These are phyloP conservation scores for Ganoderma meredithae DNA, from an alignment of 1,284 basidiomycete genomes.

Conservation along the genomic window DNA sequence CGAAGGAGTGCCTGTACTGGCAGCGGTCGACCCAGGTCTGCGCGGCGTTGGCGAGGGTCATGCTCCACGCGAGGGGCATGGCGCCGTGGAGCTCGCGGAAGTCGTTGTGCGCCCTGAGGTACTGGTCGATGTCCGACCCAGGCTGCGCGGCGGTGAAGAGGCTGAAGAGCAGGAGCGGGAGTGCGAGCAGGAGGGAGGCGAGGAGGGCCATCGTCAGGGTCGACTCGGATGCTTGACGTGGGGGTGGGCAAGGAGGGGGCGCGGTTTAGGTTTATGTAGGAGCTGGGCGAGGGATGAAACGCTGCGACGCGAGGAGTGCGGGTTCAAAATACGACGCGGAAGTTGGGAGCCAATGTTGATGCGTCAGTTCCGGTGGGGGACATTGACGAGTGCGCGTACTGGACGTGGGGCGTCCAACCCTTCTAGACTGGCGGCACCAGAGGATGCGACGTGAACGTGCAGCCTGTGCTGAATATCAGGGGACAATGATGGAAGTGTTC, in stretches of 20 bases:
- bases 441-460: neutral
- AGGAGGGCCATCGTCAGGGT: conserved; percentile 50
- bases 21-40: conserved; percentile 72
- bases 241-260: no score
- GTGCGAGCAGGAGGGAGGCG: conserved; percentile 44
- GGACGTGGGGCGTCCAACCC: neutral
- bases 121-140: conserved; percentile 43
- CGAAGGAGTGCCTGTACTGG: conserved; percentile 68
- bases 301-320: neutral
- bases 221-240: no score
- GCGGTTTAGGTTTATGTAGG: no score
- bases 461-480: neutral
- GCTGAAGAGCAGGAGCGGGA: conserved; percentile 47
- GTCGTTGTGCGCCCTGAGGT: conserved; percentile 65
- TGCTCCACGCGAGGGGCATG: conserved; percentile 61
- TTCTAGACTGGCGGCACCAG: neutral
- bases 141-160: conserved; percentile 48
- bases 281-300: neutral
- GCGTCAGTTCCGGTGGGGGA: neutral
- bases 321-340: conserved; percentile 6
- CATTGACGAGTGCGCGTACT: conserved; percentile 15
- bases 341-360: conserved; percentile 1
- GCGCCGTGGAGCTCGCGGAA: conserved; percentile 69
- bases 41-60: conserved; percentile 59
- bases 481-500: neutral